phyloP scores from a whole-genome alignment of 768 basidiomycete genomes.

The Boletus pseudopeckii region DNA sequence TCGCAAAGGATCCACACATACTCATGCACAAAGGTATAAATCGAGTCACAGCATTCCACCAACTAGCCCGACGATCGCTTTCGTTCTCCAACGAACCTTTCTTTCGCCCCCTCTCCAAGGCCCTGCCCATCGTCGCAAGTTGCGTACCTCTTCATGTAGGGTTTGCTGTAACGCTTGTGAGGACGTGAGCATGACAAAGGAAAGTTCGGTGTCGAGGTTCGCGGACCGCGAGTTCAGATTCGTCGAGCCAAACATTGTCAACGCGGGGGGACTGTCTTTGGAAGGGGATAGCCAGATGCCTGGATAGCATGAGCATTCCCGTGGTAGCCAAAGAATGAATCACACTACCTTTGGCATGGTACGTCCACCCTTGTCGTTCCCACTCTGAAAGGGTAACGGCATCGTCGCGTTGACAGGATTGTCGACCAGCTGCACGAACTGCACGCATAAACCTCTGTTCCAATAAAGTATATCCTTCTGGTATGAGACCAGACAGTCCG shows the following conservation, averaged over 20 bases:
- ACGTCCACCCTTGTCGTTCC: slow-evolving; percentile 90
- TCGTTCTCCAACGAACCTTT: slow-evolving; percentile 61
- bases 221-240: slow-evolving; percentile 92
- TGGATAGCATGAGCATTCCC: slow-evolving; percentile 27
- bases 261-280: slow-evolving; percentile 46
- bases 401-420: slow-evolving; percentile 25
- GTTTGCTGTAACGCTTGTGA: slow-evolving; percentile 47
- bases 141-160: slow-evolving; percentile 52
- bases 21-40: too few species aligned
- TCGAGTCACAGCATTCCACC: slow-evolving; percentile 62
- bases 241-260: slow-evolving; percentile 91
- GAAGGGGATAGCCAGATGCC: slow-evolving; percentile 82
- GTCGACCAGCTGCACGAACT: slow-evolving; percentile 45
- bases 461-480: slow-evolving; percentile 89
- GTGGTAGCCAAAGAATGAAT: neutral
- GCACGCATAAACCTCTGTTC: slow-evolving; percentile 81
- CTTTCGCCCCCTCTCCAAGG: slow-evolving; percentile 61
- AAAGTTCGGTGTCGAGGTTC: slow-evolving; percentile 88
- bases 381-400: slow-evolving; percentile 82
- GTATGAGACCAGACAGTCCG: slow-evolving; percentile 90
- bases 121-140: slow-evolving; percentile 45
- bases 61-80: slow-evolving; percentile 57
- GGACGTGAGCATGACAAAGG: slow-evolving; percentile 76
- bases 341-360: slow-evolving; percentile 89
- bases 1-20: too few species aligned